phyloP scores from a whole-genome alignment of 2,329 filamentous ascomycete genomes.

The Rhinocladiella mackenziei region DNA sequence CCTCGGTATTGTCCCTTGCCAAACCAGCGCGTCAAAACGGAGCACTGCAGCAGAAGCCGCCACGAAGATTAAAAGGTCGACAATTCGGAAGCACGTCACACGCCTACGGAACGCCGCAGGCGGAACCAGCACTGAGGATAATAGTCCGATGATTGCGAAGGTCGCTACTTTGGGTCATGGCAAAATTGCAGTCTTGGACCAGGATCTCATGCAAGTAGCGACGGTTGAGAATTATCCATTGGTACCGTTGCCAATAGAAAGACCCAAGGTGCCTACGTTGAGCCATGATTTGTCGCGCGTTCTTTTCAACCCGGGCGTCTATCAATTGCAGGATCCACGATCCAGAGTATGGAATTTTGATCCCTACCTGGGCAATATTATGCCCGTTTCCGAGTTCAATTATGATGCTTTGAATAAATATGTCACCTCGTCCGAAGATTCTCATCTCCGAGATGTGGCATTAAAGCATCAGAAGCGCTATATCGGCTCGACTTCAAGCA shows the following conservation, averaged over 20 bases:
- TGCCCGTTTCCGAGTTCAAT: constrained; percentile 90
- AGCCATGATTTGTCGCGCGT: constrained; percentile 69
- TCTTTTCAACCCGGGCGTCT: constrained; percentile 93
- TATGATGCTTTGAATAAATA: constrained; percentile 82
- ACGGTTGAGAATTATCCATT: constrained; percentile 38
- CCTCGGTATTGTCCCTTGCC: no score
- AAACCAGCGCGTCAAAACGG: no score
- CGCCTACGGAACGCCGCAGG: no score
- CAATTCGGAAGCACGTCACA: no score
- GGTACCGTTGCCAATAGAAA: constrained; percentile 46
- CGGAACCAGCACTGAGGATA: no score
- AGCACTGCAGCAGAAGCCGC: no score
- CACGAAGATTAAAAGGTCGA: no score
- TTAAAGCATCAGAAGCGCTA: constrained; percentile 68
- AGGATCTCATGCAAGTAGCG: constrained; percentile 22
- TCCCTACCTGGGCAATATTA: constrained; percentile 85
- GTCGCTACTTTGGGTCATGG: constrained; percentile 2
- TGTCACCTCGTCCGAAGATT: constrained; percentile 85
- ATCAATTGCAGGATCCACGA: constrained; percentile 81
- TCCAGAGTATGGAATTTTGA: constrained; percentile 95
- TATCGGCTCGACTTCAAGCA: constrained; percentile 92
- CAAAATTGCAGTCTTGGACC: constrained; percentile 5
- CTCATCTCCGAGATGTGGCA: constrained; percentile 65
- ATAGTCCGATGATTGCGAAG: no score
- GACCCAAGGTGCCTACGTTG: constrained; percentile 23